Evolutionary conservation across 192 early-diverging fungal species (phyloP).

Genomic region (Dispira simplex): DNA sequence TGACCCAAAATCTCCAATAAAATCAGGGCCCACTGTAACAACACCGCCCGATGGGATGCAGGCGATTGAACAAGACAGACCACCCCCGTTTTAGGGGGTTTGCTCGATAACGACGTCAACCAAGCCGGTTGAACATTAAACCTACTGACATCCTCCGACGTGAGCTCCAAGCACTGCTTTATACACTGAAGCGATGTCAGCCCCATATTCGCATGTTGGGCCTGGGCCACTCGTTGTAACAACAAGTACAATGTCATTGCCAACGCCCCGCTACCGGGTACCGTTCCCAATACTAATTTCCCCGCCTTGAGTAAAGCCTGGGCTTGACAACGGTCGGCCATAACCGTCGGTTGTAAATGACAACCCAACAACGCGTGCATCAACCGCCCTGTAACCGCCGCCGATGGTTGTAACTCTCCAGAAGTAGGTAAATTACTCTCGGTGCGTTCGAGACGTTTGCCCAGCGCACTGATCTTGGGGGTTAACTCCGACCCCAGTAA

Average conservation of each 20-base stretch:
- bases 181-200: background rate
- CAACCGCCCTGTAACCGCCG: background rate
- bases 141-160: background rate
- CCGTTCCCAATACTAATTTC: background rate
- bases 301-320: background rate
- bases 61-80: background rate
- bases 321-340: background rate
- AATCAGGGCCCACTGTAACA: background rate
- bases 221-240: background rate
- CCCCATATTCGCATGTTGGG: conserved; percentile 1
- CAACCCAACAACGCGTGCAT: background rate
- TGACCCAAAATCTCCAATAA: background rate
- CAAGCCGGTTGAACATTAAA: background rate
- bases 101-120: background rate
- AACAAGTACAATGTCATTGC: background rate
- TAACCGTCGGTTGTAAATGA: background rate
- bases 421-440: background rate
- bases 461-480: background rate
- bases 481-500: background rate
- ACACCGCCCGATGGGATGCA: background rate
- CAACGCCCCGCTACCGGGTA: background rate
- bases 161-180: background rate
- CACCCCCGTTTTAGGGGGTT: background rate
- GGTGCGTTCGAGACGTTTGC: background rate
- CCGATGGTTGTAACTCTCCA: background rate